Evolutionary conservation across 345 rosid species (phyloP), one percentile per base, ranked within the genome.

Genomic region (Psidium guajava): DNA sequence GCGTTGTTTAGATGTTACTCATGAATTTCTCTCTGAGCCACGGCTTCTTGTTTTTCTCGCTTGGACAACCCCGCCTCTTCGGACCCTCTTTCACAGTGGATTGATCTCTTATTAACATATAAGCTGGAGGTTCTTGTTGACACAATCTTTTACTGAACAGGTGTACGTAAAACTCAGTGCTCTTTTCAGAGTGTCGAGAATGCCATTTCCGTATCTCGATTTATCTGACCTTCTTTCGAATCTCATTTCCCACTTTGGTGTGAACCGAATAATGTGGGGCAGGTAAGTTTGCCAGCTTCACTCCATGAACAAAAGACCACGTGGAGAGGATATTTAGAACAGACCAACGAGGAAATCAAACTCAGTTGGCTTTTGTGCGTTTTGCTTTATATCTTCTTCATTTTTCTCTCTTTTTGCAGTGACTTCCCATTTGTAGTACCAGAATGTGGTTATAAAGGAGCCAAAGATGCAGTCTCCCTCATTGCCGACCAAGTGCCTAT

Each of bases 261-360:
- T 94, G 74, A 91, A 91, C 81, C 95, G 92, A 56, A 91, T 97
- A 85, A 95, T 97, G 98, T 97, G 99, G 98, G 98, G 98, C 89
- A 94, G 98, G 98, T 94, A 89, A 84, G 9, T 36, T 50, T 11
- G 16, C 80, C 12, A 82, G 81, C 6, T 69, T 20, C 49, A 82
- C 49, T 32, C 15, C 28, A 25, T 20, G 50, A 47, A 18, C 50
- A 22, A 10, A 53, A 55, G 28, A 18, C 18, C n/a, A n/a, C 73
- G 51, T 20, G 25, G 25, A 81, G 73, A 59, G 73, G 73, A 27
- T 52, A 16, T 18, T 54, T 22, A 27, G 27, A 54, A 27, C 24
- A 20, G 13, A 21, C 15, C 13, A 52, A 54, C 5, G 51, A 82
- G 56, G 24, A 18, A 28, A 82, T 50, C 56, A 56, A 55, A 32